A percentile compares a stretch with the other conserved stretches of the same genome.
Conservation (phyloP, 2,329 filamentous ascomycete species). For the Corinectria fuckeliana region DNA sequence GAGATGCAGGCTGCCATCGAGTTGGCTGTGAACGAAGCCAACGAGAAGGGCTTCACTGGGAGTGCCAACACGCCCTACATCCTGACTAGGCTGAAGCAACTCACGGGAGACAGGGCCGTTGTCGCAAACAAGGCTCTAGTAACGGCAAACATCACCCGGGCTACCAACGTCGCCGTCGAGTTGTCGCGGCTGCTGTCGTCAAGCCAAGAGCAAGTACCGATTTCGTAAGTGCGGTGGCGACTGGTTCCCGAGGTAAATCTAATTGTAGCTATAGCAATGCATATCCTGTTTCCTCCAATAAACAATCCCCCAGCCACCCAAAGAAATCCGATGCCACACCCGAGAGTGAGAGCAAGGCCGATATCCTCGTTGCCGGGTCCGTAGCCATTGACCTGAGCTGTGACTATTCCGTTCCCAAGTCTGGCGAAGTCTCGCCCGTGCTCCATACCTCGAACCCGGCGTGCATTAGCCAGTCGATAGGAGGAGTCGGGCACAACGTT, state of each 20-base stretch:
- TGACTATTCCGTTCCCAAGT: conserved; percentile 62
- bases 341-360: conserved; percentile 46
- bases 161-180: conserved; percentile 61
- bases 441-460: conserved; percentile 87
- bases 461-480: conserved; percentile 79
- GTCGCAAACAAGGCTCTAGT: conserved; percentile 74
- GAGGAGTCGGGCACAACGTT: conserved; percentile 92
- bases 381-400: conserved; percentile 88
- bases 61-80: conserved; percentile 86
- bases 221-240: conserved; percentile 46
- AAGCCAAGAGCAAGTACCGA: conserved; percentile 37
- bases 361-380: conserved; percentile 89
- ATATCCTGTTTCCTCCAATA: conserved; percentile 26
- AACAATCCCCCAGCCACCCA: conserved; percentile 15
- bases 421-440: conserved; percentile 49
- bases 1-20: conserved; percentile 76
- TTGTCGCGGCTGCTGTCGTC: conserved; percentile 53
- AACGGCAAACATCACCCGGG: conserved; percentile 59
- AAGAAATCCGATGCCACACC: conserved; percentile 19
- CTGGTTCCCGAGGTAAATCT: conserved; percentile 39
- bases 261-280: conserved; percentile 45
- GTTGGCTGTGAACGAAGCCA: conserved; percentile 69
- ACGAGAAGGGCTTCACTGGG: conserved; percentile 70
- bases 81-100: conserved; percentile 76
- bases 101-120: conserved; percentile 75